Percentiles rank a stretch among this genome's conserved stretches.
Conservation (phyloP, 768 basidiomycete species). For the Asterophora parasitica region DNA sequence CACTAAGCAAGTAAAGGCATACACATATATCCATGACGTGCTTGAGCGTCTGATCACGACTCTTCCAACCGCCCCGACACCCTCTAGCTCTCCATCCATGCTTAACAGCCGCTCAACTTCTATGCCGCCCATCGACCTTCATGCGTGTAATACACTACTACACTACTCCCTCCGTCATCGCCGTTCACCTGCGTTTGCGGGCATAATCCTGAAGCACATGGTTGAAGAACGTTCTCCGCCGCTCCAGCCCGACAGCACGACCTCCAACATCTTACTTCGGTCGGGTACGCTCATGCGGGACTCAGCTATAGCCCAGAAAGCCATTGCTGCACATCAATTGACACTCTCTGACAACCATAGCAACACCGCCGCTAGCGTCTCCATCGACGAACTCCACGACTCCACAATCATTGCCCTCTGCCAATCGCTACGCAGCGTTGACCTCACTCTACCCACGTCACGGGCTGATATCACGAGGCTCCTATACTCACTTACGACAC, state of each 20-base stretch:
- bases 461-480: constrained; percentile 26
- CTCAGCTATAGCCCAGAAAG: constrained; percentile 35
- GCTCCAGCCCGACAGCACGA: constrained; percentile 42
- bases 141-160: constrained; percentile 54
- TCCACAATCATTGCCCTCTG: not conserved
- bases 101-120: constrained; percentile 4
- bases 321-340: constrained; percentile 29
- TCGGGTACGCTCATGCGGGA: constrained; percentile 46
- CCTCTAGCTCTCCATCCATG: not conserved
- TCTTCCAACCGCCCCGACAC: constrained; percentile 21
- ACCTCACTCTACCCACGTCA: constrained; percentile 5
- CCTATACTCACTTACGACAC: constrained; percentile 43
- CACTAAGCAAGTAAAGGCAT: constrained; percentile 31
- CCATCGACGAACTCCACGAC: not conserved
- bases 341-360: not conserved
- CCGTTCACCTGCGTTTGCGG: constrained; percentile 44
- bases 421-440: constrained; percentile 5
- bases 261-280: constrained; percentile 58
- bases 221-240: constrained; percentile 32
- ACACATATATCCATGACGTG: constrained; percentile 45
- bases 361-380: not conserved
- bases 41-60: constrained; percentile 35
- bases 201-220: constrained; percentile 54
- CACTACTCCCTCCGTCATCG: constrained; percentile 63
- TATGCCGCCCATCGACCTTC: constrained; percentile 18